Base-by-base conservation (phyloP, 208 protist species). In the Leishmania arabica region DNA sequence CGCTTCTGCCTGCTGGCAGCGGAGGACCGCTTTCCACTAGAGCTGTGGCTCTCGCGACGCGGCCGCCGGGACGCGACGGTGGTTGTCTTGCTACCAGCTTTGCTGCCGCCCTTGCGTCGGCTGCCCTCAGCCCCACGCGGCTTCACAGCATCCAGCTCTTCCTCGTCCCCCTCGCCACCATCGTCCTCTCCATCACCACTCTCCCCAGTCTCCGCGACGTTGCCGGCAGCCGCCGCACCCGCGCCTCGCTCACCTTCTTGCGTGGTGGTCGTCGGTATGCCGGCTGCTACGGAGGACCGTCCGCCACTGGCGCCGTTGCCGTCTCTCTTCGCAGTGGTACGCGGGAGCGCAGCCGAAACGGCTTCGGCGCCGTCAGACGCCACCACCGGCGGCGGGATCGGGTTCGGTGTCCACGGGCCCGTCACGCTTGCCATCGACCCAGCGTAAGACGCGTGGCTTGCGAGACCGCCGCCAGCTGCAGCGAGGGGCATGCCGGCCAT, bases 361-460 rank as follows among this genome's bases (percentile, higher is more conserved):
- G 31, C 70, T 37, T 82, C 81, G 17, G 56, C 65, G 58, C 72
- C 77, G 24, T 68, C 77, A 24, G 49, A 8, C 71, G 62, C 51
- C 34, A n/a, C 24, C 21, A 75, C 21, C 49, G 40, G 53, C 31
- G 15, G 31, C 79, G n/a, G 24, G 31, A n/a, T 51, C 45, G 45
- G 54, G 65, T 86, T 86, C 11, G 82, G 82, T n/a, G 82, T 86
- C 82, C 82, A 86, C 49, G 82, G 82, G 19, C 68, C 77, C 34
- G 76, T 60, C 45, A 79, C 42, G 27, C 49, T 49, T n/a, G 75
- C 37, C 13, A 78, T 45, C 4, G 51, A 40, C 58, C 42, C 62
- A 53, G 58, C n/a, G 56, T 34, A 58, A 68, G 53, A 60, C 47
- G 19, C 74, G 51, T 47, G 34, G 49, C 34, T 75, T 24, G 54